These are phyloP conservation scores for Ilyonectria sp. DNA, from an alignment of 2,329 filamentous ascomycete species.

Conservation along the genomic window DNA sequence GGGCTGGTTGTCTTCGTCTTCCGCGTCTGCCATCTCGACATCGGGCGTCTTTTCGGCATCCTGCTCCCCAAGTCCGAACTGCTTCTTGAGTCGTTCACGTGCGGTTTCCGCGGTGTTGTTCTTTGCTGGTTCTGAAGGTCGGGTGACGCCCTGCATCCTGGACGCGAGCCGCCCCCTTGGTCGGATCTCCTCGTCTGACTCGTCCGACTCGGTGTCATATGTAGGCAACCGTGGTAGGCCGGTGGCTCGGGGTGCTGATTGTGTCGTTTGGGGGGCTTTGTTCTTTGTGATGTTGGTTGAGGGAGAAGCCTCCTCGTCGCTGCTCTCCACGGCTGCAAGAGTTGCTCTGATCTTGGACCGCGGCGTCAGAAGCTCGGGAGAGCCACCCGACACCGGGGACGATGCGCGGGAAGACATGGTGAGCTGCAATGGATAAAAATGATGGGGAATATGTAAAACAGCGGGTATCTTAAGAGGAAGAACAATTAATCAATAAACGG, in stretches of 20 bases:
- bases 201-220: slow-evolving; percentile 59
- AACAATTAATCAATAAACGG: slow-evolving; percentile 4
- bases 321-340: slow-evolving; percentile 65
- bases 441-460: background rate
- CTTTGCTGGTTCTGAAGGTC: slow-evolving; percentile 35
- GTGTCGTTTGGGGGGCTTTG: slow-evolving; percentile 31
- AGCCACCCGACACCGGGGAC: slow-evolving; percentile 60
- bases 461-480: slow-evolving; percentile 13
- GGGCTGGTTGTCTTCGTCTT: slow-evolving; percentile 59
- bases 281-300: slow-evolving; percentile 31
- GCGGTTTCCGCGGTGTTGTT: slow-evolving; percentile 50
- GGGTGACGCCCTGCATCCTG: slow-evolving; percentile 66
- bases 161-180: slow-evolving; percentile 77
- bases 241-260: slow-evolving; percentile 13
- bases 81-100: slow-evolving; percentile 60
- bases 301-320: slow-evolving; percentile 60
- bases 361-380: slow-evolving; percentile 64
- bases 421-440: slow-evolving; percentile 24
- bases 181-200: slow-evolving; percentile 56
- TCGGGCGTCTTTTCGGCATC: slow-evolving; percentile 47
- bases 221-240: slow-evolving; percentile 36
- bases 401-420: slow-evolving; percentile 66
- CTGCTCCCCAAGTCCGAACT: slow-evolving; percentile 54
- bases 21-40: slow-evolving; percentile 49
- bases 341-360: slow-evolving; percentile 70